A percentile compares a stretch with the other conserved stretches of the same genome.
Evolutionary conservation across 805 yeast species (phyloP).

Genomic region (Suhomyces vadensis): DNA sequence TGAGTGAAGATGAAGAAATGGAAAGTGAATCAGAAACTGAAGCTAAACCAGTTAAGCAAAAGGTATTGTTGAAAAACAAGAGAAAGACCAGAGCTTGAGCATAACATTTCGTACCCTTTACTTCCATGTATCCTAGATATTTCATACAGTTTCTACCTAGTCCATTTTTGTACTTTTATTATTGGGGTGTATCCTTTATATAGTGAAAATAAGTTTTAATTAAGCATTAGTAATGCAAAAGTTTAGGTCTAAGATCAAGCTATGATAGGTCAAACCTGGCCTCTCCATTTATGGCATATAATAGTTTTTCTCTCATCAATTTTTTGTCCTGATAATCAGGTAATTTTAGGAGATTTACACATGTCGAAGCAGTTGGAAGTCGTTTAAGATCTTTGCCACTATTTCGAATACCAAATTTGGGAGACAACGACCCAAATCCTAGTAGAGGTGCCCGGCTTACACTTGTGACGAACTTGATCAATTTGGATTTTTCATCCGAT

Average conservation of each 20-base stretch:
- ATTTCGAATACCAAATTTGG: slow-evolving; percentile 77
- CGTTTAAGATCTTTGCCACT: slow-evolving; percentile 57
- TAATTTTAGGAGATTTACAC: slow-evolving; percentile 81
- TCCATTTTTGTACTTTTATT: slow-evolving; percentile 7
- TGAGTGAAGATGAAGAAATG: slow-evolving; percentile 43
- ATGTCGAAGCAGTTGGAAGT: slow-evolving; percentile 90
- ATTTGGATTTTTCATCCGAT: slow-evolving; percentile 58
- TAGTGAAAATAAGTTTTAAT: background rate
- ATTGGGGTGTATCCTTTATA: background rate
- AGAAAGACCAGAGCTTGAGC: slow-evolving; percentile 31
- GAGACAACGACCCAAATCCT: slow-evolving; percentile 66
- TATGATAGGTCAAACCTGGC: slow-evolving; percentile 77
- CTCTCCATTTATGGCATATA: slow-evolving; percentile 77
- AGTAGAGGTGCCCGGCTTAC: slow-evolving; percentile 88
- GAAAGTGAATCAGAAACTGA: slow-evolving; percentile 45
- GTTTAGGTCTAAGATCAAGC: too few relatives aligned
- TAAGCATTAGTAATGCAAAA: background rate
- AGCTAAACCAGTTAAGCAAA: slow-evolving; percentile 49
- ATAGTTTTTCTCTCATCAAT: slow-evolving; percentile 58
- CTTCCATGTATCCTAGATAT: too few relatives aligned
- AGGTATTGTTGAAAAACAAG: slow-evolving; percentile 67
- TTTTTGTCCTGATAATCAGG: slow-evolving; percentile 79
- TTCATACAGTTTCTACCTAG: background rate
- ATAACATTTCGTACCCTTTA: background rate
- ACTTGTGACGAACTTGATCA: slow-evolving; percentile 88